phyloP scores from a whole-genome alignment of 192 early-diverging fungal species.

The Gaertneriomyces sp. region DNA sequence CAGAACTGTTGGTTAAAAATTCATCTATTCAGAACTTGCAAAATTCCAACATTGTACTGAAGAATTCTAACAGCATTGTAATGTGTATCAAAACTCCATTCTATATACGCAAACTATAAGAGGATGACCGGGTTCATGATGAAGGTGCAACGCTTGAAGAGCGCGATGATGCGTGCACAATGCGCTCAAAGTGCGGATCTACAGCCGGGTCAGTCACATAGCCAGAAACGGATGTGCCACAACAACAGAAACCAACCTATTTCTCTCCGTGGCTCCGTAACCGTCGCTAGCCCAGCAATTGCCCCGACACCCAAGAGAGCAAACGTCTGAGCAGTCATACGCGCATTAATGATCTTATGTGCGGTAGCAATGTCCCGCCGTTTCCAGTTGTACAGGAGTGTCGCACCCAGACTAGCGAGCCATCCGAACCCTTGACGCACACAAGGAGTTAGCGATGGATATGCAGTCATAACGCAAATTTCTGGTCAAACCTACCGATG shows the following conservation, averaged over 20 bases:
- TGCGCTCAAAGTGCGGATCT: constrained; percentile 4
- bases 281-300: constrained; percentile 7
- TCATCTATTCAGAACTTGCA: no score
- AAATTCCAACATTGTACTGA: no score
- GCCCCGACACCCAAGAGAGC: constrained; percentile 6
- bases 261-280: not conserved
- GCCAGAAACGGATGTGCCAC: not conserved
- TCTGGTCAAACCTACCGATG: not conserved
- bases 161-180: not conserved
- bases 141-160: not conserved
- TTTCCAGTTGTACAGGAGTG: constrained; percentile 16
- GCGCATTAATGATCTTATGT: constrained; percentile 26
- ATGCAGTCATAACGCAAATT: no score
- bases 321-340: constrained; percentile 23
- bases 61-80: no score
- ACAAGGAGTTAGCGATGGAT: no score
- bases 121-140: no score
- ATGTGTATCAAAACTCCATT: no score
- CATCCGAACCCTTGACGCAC: constrained; percentile 11
- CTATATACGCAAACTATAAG: no score
- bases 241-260: not conserved
- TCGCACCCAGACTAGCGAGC: constrained; percentile 9
- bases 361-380: constrained; percentile 14
- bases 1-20: no score
- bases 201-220: not conserved